Conservation (phyloP, 495 filamentous ascomycete genomes). For the Cercophora scortea region DNA sequence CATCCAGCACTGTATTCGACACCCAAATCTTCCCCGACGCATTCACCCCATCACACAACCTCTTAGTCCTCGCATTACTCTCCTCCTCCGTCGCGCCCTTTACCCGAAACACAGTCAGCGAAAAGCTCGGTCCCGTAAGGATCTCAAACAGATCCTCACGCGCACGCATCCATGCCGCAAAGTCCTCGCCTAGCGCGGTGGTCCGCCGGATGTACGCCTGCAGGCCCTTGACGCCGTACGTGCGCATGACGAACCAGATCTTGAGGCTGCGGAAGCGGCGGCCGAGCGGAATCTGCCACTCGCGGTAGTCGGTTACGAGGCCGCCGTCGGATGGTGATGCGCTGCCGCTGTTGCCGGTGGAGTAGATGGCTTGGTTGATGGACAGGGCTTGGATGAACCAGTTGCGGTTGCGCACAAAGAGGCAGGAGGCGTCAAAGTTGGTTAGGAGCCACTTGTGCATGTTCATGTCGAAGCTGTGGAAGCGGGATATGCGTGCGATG, state of each 20-base stretch:
- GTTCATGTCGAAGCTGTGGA: constrained; percentile 90
- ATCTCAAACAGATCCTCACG: constrained; percentile 73
- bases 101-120: constrained; percentile 69
- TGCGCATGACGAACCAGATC: constrained; percentile 93
- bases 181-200: constrained; percentile 60
- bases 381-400: constrained; percentile 72
- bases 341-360: constrained; percentile 40
- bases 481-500: constrained; percentile 52
- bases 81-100: constrained; percentile 30
- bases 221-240: constrained; percentile 75
- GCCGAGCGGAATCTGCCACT: constrained; percentile 96
- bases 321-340: constrained; percentile 70
- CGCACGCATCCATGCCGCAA: constrained; percentile 46
- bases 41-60: constrained; percentile 73
- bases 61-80: constrained; percentile 63
- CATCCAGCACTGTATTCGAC: constrained; percentile 70
- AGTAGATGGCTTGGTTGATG: constrained; percentile 69
- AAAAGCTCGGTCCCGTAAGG: constrained; percentile 67
- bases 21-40: constrained; percentile 72
- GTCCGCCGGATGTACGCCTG: constrained; percentile 62
- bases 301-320: constrained; percentile 90
- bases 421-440: constrained; percentile 85
- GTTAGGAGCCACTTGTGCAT: constrained; percentile 98
- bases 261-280: constrained; percentile 88
- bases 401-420: constrained; percentile 67